Evolutionary conservation across 495 filamentous ascomycete genomes (phyloP).

Genomic region (Lasiosphaeria ovina): DNA sequence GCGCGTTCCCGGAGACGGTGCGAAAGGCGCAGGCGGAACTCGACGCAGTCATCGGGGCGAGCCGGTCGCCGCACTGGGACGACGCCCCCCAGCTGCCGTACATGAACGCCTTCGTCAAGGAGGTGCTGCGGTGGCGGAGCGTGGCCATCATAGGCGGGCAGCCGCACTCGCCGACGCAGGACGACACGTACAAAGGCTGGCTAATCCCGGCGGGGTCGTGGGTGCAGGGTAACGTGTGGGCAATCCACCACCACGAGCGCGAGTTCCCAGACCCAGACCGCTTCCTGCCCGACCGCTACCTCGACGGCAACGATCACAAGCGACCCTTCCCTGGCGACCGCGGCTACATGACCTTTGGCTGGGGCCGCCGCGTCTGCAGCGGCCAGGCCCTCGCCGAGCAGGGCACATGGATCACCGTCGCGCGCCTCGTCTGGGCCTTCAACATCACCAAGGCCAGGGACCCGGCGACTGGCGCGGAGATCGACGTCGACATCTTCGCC

Average conservation of each 20-base stretch:
- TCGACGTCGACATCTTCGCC: conserved; percentile 54
- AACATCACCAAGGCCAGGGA: conserved; percentile 50
- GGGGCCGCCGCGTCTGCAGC: conserved; percentile 59
- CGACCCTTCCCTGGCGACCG: conserved; percentile 58
- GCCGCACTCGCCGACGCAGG: conserved; percentile 59
- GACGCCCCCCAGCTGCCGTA: conserved; percentile 60
- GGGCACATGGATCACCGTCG: conserved; percentile 54
- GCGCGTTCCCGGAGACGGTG: conserved; percentile 50
- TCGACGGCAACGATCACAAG: conserved; percentile 45
- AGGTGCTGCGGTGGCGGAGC: conserved; percentile 63
- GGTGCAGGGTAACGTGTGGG: conserved; percentile 63
- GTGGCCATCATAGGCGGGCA: conserved; percentile 63
- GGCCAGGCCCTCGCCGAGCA: conserved; percentile 60
- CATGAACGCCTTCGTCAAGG: conserved; percentile 58
- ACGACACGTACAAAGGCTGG: conserved; percentile 57
- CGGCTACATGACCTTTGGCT: conserved; percentile 65
- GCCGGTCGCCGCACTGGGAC: conserved; percentile 55
- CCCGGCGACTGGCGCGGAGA: conserved; percentile 43
- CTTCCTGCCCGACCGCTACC: conserved; percentile 51
- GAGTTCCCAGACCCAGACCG: conserved; percentile 62
- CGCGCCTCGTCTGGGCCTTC: conserved; percentile 56
- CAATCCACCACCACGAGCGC: conserved; percentile 61
- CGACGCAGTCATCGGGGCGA: conserved; percentile 54
- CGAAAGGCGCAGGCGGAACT: conserved; percentile 48
- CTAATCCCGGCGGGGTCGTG: conserved; percentile 54